Percentiles rank a stretch among this genome's conserved stretches.
Evolutionary conservation across 2,329 filamentous ascomycete species (phyloP).

Genomic region (Cladophialophora carrionii): DNA sequence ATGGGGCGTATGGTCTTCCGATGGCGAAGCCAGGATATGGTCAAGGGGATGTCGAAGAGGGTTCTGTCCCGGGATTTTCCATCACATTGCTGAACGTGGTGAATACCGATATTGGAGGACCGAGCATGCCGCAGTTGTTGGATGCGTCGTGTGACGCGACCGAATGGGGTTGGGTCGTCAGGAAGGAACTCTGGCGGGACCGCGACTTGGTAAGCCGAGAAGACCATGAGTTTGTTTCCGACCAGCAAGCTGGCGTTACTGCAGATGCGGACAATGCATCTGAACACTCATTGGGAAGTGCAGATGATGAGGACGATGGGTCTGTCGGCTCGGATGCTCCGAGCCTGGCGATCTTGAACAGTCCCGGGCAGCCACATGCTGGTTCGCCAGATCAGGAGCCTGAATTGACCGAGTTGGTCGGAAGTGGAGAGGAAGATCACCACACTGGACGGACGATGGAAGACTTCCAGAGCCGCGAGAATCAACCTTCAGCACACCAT

Average conservation of each 20-base stretch:
- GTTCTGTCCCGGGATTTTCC: conserved; percentile 16
- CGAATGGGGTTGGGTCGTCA: conserved; percentile 28
- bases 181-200: conserved; percentile 34
- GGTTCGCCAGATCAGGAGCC: not conserved
- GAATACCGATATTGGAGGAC: conserved; percentile 39
- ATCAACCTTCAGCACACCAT: not conserved
- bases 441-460: not conserved
- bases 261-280: conserved; percentile 22
- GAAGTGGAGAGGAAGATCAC: not conserved
- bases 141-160: conserved; percentile 30
- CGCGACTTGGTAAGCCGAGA: conserved; percentile 30
- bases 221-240: conserved; percentile 6
- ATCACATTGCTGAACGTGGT: conserved; percentile 38
- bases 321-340: conserved; percentile 18
- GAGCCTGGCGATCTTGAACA: not conserved
- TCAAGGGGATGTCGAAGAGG: not conserved
- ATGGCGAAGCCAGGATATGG: not conserved
- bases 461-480: not conserved
- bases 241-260: not conserved
- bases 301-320: conserved; percentile 11
- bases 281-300: conserved; percentile 25
- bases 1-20: conserved; percentile 20
- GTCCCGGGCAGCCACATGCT: not conserved
- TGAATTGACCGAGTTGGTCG: not conserved
- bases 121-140: conserved; percentile 38